phyloP scores from a whole-genome alignment of 2,329 filamentous ascomycete species.

The Aspergillus arachidicola region DNA sequence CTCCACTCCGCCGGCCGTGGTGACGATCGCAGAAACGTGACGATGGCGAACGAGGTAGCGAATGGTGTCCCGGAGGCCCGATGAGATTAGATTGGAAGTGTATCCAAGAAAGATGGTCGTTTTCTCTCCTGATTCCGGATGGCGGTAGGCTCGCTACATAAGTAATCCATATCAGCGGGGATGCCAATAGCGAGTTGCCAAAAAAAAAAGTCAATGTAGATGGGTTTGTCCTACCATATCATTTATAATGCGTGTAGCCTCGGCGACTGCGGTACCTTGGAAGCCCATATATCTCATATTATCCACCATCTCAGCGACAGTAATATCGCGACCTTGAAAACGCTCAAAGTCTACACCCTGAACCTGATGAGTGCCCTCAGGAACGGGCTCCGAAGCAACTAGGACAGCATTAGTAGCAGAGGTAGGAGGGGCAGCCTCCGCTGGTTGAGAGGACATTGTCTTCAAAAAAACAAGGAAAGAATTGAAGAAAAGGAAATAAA shows the following conservation, averaged over 20 bases:
- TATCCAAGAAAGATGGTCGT: slow-evolving; percentile 98
- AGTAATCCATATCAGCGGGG: slow-evolving; percentile 4
- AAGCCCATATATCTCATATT: slow-evolving; percentile 87
- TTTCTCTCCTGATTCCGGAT: slow-evolving; percentile 74
- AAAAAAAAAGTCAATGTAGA: background rate
- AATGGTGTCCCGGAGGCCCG: slow-evolving; percentile 85
- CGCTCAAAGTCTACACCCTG: slow-evolving; percentile 91
- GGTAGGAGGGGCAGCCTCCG: slow-evolving; percentile 50
- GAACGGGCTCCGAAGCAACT: slow-evolving; percentile 76
- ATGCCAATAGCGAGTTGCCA: background rate
- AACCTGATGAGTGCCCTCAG: slow-evolving; percentile 72
- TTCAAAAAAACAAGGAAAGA: background rate
- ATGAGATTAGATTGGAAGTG: slow-evolving; percentile 97
- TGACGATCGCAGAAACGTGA: slow-evolving; percentile 91
- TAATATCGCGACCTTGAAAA: slow-evolving; percentile 70
- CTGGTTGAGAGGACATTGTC: slow-evolving; percentile 13
- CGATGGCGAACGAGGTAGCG: slow-evolving; percentile 91
- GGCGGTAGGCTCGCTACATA: slow-evolving; percentile 71
- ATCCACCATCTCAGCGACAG: slow-evolving; percentile 78
- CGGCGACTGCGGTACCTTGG: slow-evolving; percentile 77
- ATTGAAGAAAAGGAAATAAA: background rate
- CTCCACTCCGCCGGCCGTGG: slow-evolving; percentile 91
- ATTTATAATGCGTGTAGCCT: slow-evolving; percentile 90
- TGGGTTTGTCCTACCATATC: slow-evolving; percentile 71
- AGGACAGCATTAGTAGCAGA: slow-evolving; percentile 78